Evolutionary conservation across 169 alveolate species (phyloP).

Genomic region (Plasmodium berghei): DNA sequence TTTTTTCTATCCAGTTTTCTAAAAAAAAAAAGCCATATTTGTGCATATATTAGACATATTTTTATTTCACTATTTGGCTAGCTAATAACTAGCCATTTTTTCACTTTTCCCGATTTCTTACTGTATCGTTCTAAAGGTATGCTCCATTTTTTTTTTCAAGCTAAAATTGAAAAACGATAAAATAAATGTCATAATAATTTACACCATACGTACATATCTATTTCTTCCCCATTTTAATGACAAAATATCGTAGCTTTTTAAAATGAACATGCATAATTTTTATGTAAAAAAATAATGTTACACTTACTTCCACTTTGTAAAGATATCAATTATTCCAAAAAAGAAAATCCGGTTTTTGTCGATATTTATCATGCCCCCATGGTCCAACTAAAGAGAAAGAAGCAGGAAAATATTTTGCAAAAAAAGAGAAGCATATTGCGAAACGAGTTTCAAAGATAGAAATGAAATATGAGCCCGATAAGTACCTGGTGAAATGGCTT

Average conservation of each 20-base stretch:
- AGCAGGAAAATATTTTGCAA: background rate
- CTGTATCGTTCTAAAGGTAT: constrained; percentile 62
- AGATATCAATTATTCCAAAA: constrained; percentile 83
- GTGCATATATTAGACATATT: background rate
- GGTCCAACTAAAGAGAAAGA: constrained; percentile 26
- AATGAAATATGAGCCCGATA: background rate
- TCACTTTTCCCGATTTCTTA: background rate
- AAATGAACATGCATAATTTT: no score
- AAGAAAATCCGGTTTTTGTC: constrained; percentile 77
- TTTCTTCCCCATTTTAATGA: background rate
- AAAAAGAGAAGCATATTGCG: background rate
- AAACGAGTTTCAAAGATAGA: background rate
- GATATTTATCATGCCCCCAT: constrained; percentile 63
- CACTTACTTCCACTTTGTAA: constrained; percentile 80
- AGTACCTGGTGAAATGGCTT: constrained; percentile 56
- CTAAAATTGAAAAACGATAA: background rate
- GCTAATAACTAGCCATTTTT: background rate
- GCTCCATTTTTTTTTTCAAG: constrained; percentile 58
- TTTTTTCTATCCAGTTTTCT: constrained; percentile 57
- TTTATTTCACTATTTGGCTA: no score
- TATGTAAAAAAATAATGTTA: no score
- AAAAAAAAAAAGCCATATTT: background rate
- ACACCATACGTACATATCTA: background rate
- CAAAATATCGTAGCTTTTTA: no score
- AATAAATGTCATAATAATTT: background rate